These are phyloP conservation scores for Aspergillus homomorphus DNA, from an alignment of 495 filamentous ascomycete genomes.

Conservation along the genomic window DNA sequence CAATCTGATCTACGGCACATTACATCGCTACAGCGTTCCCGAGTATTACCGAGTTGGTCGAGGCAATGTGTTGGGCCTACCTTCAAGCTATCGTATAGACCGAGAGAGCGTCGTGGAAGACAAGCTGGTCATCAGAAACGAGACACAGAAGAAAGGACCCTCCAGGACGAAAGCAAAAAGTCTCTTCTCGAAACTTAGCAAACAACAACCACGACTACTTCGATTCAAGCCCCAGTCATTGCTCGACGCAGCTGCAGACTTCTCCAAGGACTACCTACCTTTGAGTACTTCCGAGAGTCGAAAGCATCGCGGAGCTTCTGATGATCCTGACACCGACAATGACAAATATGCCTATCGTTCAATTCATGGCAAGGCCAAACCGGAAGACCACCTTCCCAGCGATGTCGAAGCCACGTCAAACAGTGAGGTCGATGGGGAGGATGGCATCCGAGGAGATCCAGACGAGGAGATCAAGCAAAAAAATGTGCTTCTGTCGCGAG, in stretches of 20 bases:
- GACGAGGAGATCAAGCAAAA: slow-evolving; percentile 43
- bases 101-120: slow-evolving; percentile 45
- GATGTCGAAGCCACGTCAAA: slow-evolving; percentile 56
- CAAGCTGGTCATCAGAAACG: slow-evolving; percentile 40
- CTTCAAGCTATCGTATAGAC: slow-evolving; percentile 49
- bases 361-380: slow-evolving; percentile 61
- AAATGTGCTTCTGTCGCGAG: slow-evolving; percentile 56
- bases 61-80: slow-evolving; percentile 58
- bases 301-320: slow-evolving; percentile 16
- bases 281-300: slow-evolving; percentile 29
- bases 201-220: slow-evolving; percentile 19
- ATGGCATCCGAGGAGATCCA: slow-evolving; percentile 28
- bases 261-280: slow-evolving; percentile 43
- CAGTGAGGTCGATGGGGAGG: slow-evolving; percentile 38
- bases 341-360: slow-evolving; percentile 65
- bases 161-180: slow-evolving; percentile 24
- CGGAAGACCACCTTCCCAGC: slow-evolving; percentile 43
- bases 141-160: slow-evolving; percentile 23
- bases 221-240: slow-evolving; percentile 22
- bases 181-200: slow-evolving; percentile 19
- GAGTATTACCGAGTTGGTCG: slow-evolving; percentile 56
- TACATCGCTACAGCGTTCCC: slow-evolving; percentile 60
- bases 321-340: slow-evolving; percentile 36
- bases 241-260: slow-evolving; percentile 25
- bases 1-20: slow-evolving; percentile 58